Base-by-base conservation (phyloP, 2,329 filamentous ascomycete species). In the Ceratocystis cubensis region DNA sequence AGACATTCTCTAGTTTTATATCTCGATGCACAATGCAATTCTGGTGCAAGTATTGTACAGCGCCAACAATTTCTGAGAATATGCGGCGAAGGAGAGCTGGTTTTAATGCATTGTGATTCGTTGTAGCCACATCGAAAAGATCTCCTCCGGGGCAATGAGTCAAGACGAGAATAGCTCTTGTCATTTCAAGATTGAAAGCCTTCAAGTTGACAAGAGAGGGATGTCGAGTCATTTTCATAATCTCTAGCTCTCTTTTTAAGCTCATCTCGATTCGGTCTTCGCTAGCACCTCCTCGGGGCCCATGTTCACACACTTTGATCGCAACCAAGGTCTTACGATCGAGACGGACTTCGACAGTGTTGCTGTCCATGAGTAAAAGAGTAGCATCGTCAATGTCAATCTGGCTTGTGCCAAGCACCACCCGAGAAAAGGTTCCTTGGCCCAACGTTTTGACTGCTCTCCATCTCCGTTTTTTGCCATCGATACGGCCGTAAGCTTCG, bases 1-100 rank as follows among this genome's bases (percentile, higher is more conserved):
- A 85, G 53, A 96, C 90, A 75, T 97, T 91, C 80, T 99, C 94
- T 68, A 99, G 86, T 78, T 99, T 99, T 76, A 99, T 95, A 75
- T 99, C 94, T 68, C 94, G 86, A 74, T 99, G 94, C 65, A 97
- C 93, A 73, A 99, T 96, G 71, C 84, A 87, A 71, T 89, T 81
- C 65, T 84, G 80, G 75, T 99, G 94, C 62, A 99, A 79, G 77
- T 97, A 96, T 67, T 82, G 83, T 45, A 96, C 87, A 0, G 93
- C 94, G 69, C 84, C 86, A 28, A 97, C 86, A 69, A 97, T 76
- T 75, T 99, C 94, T 15, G 92, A 82, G 75, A 96, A 96, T 66
- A 97, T 91, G 64, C 94, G 84, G 70, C 90, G 84, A 62, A 96
- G 81, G 59, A 97, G 77, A 1, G 78, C 73, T 0, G 89, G 83